Base-by-base conservation (phyloP, 2,329 filamentous ascomycete species). In the Ascochyta clinopodiicola region DNA sequence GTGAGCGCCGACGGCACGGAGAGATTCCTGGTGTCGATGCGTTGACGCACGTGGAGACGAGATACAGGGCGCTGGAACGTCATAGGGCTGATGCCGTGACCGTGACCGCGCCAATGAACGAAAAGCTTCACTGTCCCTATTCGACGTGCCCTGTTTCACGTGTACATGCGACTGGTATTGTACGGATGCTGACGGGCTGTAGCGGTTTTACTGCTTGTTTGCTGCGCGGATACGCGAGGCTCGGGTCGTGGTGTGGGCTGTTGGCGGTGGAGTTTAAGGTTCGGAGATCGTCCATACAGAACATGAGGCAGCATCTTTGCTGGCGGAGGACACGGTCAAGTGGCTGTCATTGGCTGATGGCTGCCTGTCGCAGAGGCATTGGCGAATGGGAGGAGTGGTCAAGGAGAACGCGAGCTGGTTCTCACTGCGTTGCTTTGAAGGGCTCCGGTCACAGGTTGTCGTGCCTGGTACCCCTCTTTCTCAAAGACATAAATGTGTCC, bases 181-280 rank as follows among this genome's bases (percentile, higher is more conserved):
- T 2, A 17, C 15, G 10, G 10, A 27, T 32, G 45, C 27, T 9
- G 32, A 19, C 45, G 29, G 34, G 13, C 22, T 39, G 38, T 21
- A 27, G n/a, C 51, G 45, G 51, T 25, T 54, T 35, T 27, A 22
- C 17, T 24, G 6, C 19, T 37, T 40, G 31, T 31, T 31, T 27
- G 36, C 45, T 48, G 47, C 40, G 35, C 45, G 51, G 45, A 24
- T 55, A 49, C 8, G 29, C 27, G 29, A 40, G 51, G 51, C 39
- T 25, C 27, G 49, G 13, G 19, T 35, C 45, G 51, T 45, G 31
- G 21, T 29, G 13, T 13, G 24, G 24, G 29, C 34, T 27, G 29
- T 44, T 40, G 40, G n/a, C 45, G 40, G 45, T 55, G 25, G 51
- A 15, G 35, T 49, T 45, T 42, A 55, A 55, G 32, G 35, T 55